Base-by-base conservation (phyloP, 2,329 filamentous ascomycete species). In the Elsinoe fawcettii region DNA sequence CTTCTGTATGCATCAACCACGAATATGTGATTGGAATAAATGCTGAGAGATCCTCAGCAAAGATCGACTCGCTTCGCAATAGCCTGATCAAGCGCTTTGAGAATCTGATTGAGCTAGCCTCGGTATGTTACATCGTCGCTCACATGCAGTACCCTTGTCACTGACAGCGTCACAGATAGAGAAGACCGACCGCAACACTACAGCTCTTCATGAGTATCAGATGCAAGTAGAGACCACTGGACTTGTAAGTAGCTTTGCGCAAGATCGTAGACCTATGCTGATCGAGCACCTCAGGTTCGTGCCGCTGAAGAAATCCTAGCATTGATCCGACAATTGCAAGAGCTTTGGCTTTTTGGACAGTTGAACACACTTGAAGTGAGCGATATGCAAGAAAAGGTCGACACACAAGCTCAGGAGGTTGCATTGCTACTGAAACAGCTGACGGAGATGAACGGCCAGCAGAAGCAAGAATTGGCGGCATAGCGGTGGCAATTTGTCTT, bases 301-400 rank as follows among this genome's bases (percentile, higher is more conserved):
- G 77, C 80, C 1, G 78, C 80, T 12, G 83, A 87, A 70, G 82
- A 85, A 56, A 73, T 85, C 9, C 75, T 84, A 58, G 76, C 77
- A 11, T 67, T 86, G 12, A 83, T 81, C 23, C 77, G 83, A 20
- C 76, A 78, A 23, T 73, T 87, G 70, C 85, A 86, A 66, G 83
- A 86, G 65, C 74, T 82, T 20, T 86, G 84, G 84, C 72, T 86
- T 5, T 85, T 85, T 63, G 84, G 84, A 2, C 80, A 81, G 58
- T 73, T 86, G 43, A 77, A 84, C 58, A 84, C 81, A 0, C 66
- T 85, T 1, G 76, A 67, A 14, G 47, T 62, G 18, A 68, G 65
- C 54, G 72, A 75, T 46, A 70, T 73, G 12, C 71, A 75, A 43
- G 67, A 71, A 12, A 69, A 59, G 14, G 34, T 46, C 6, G 55